phyloP scores from a whole-genome alignment of 169 alveolate species.

The Theileria luwenshuni region DNA sequence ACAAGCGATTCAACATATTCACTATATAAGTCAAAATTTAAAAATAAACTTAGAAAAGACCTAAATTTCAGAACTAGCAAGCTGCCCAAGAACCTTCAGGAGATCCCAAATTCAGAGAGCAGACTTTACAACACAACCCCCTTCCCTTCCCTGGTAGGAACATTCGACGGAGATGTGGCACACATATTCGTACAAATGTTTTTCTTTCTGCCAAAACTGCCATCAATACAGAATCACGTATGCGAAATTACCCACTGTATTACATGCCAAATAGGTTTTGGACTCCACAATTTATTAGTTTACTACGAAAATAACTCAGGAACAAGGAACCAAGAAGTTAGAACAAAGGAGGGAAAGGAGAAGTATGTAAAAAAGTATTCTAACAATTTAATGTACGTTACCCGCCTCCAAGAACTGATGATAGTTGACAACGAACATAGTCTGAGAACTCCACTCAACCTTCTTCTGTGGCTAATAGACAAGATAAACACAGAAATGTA shows the following conservation, averaged over 20 bases:
- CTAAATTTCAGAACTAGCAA: neutral
- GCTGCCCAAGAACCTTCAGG: slow-evolving; percentile 27
- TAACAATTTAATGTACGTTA: slow-evolving; percentile 30
- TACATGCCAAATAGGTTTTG: slow-evolving; percentile 65
- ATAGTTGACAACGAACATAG: slow-evolving; percentile 42
- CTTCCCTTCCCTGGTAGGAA: slow-evolving; percentile 56
- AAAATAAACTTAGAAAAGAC: neutral
- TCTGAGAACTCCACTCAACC: slow-evolving; percentile 32
- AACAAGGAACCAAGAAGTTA: slow-evolving; percentile 2
- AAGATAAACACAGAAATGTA: slow-evolving; percentile 55
- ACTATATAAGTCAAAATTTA: slow-evolving; percentile 11
- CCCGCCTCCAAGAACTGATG: slow-evolving; percentile 64
- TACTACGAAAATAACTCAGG: slow-evolving; percentile 38
- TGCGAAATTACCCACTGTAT: slow-evolving; percentile 61
- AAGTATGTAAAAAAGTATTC: neutral
- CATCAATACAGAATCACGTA: slow-evolving; percentile 43
- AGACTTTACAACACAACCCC: slow-evolving; percentile 32
- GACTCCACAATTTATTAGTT: slow-evolving; percentile 41
- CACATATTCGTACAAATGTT: slow-evolving; percentile 62
- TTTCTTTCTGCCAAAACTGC: slow-evolving; percentile 54
- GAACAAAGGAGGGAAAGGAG: slow-evolving; percentile 18
- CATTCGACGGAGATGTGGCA: slow-evolving; percentile 55
- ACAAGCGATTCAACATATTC: slow-evolving; percentile 41
- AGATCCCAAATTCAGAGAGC: slow-evolving; percentile 3
- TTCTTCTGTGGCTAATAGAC: slow-evolving; percentile 60